Base-by-base conservation (phyloP, 345 rosid genomes). In the Cochlearia excelsa region DNA sequence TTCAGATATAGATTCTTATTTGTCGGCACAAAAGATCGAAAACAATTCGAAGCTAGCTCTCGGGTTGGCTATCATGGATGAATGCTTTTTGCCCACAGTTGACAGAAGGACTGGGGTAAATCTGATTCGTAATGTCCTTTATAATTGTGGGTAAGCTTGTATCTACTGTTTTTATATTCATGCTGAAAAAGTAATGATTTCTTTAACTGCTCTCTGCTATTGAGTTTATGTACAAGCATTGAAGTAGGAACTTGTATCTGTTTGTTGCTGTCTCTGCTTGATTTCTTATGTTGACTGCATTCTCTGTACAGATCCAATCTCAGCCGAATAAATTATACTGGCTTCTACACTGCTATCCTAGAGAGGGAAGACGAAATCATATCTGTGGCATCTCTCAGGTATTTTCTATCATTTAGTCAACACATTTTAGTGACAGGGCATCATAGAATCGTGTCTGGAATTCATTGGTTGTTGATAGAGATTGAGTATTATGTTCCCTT, bases 311-410 rank as follows among this genome's bases (percentile, higher is more conserved):
- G 73, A 26, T 73, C 77, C 46, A 73, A 73, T 62, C 68, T 73
- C 35, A 62, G 46, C 70, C 72, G 77, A 61, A 67, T 73, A 28
- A 73, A 63, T 47, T 73, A 55, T 51, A 46, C 57, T 63, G 77
- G 77, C 33, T 73, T 73, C 57, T 73, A 68, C 65, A 73, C 77
- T 37, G 77, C 73, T 39, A 63, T 73, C 43, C 54, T 73, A 39
- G 77, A 73, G 66, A 67, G 66, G 46, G 77, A 65, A 56, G 73
- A 68, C 3, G 77, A 73, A 57, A 73, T 73, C 28, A 73, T 73
- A 51, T 73, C 62, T 0, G 77, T 66, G 2, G 77, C 77, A 51
- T 73, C 77, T 57, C 73, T 73, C 66, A 67, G 77, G 76, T 73
- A 63, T 51, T 39, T 10, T 69, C 47, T 30, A 43, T 52, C 6